Percentiles rank a stretch among this genome's conserved stretches.
phyloP scores from a whole-genome alignment of 1,284 basidiomycete species.

The Cutaneotrichosporon cavernicola region DNA sequence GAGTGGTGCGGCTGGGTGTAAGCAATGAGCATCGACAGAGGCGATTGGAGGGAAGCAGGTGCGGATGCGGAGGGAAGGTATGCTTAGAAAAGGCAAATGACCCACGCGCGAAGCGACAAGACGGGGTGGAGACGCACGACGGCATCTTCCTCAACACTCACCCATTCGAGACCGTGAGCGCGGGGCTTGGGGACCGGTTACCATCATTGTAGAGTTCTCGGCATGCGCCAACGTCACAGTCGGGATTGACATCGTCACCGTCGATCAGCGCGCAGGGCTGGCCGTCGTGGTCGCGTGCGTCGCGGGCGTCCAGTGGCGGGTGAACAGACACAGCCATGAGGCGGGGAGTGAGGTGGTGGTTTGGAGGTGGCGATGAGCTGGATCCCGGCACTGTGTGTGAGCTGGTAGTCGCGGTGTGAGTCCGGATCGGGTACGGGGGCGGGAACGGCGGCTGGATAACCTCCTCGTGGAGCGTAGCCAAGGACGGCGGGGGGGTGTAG shows the following conservation, averaged over 20 bases:
- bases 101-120: not conserved
- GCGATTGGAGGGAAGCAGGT: not conserved
- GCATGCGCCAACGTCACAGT: conserved; percentile 2
- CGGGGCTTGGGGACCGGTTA: conserved; percentile 23
- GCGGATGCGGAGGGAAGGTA: not conserved
- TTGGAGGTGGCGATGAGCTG: conserved; percentile 25
- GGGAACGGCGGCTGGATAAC: no score
- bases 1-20: conserved; percentile 26
- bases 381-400: conserved; percentile 23
- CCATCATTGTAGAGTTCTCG: not conserved
- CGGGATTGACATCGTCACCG: not conserved
- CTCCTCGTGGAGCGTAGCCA: no score
- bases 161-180: conserved; percentile 30
- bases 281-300: conserved; percentile 14
- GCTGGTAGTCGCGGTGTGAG: not conserved
- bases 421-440: no score
- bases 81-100: not conserved
- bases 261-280: not conserved
- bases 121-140: not conserved
- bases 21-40: conserved; percentile 1
- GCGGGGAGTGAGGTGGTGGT: conserved; percentile 23
- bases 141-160: conserved; percentile 13
- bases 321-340: conserved; percentile 18
- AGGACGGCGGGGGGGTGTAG: no score
- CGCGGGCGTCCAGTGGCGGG: conserved; percentile 10